Evolutionary conservation across 805 yeast genomes (phyloP), one percentile per base, ranked within the genome.

Genomic region (Helenozyma baotianmanensis): DNA sequence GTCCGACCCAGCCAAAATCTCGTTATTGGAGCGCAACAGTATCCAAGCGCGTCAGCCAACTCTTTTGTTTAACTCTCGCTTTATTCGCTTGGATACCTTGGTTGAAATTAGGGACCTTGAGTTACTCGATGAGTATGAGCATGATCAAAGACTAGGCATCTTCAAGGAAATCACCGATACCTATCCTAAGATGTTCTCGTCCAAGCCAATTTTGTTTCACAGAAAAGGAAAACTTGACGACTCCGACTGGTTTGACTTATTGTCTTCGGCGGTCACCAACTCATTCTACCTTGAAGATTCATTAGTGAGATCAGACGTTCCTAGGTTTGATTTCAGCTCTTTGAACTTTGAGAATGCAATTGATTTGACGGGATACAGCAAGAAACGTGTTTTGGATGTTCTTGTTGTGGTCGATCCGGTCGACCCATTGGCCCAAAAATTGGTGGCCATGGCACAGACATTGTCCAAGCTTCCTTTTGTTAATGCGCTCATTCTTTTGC

Each of bases 381-480:
- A 25, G 6, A 35, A 50, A 2, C 65, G 71, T 21, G 54, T 58
- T 12, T 51, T 87, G 14, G 82, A 82, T 39, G 48, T 88, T 4
- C 55, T 74, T 4, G 61, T 83, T 0, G 56, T 83, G 1, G 48
- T 85, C 24, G 88, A 92, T 52, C 97, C 97, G 1, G 55, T 78
- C 2, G 72, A 74, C 38, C 89, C 82, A 44, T 47, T 61, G 11
- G 72, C 94, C 0, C 97, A 86, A 48, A 74, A 72, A 30, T 48
- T 78, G 7, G 45, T 82, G 0, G 60, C 81, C 0, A 51, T 82
- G 12, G 50, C 58, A 3, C 45, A 53, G 3, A 44, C 73, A 0
- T 41, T 81, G 7, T 53, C 56, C 21, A 54, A 62, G 15, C 48
- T 78, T 17, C 57, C 73, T 1, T 76, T 72, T 45, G 67, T 82